Evolutionary conservation across 306 rosid genomes (phyloP), one percentile per base, ranked within the genome.

Genomic region (Oxytropis ochrocephala): DNA sequence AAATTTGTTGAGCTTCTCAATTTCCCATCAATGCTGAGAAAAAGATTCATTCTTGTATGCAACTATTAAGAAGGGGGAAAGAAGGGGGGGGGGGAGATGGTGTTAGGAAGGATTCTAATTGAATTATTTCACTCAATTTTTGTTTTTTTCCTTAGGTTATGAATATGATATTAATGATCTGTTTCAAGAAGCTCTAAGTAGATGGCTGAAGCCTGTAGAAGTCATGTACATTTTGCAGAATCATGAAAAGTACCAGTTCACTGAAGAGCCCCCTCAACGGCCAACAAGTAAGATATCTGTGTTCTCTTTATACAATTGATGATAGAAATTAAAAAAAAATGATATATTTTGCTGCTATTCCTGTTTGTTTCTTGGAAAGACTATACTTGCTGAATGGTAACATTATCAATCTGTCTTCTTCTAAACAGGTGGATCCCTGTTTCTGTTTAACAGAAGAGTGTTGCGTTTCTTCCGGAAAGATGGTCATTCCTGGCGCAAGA

Each of bases 171-270:
- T 91, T 43, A 52, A 80, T 42, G 85, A 77, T 44, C 86, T 95
- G 53, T 83, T 65, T 82, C 80, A 17, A 81, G 95, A 87, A 65
- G 99, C 97, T 65, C 96, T 85, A 73, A 77, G 64, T 14, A 90
- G 99, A 63, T 95, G 99, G 99, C 78, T 95, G 81, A 95, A 88
- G 90, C 96, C 99, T n/a, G 88, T 80, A 1, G 99, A 95, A 72
- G 99, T 95, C 48, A 77, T 79, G 74, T 91, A 72, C 80, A 87
- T 95, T 81, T 89, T 95, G 59, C 91, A 85, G 84, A 95, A 91
- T 79, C 88, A 91, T 71, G 97, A 95, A 36, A 86, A 87, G 72
- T 95, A 70, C 73, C 80, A 81, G 83, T 58, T 95, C 72, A 83
- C 91, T 18, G 80, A 86, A 48, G 90, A 79, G 82, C 85, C 92